Percentiles rank a stretch among this genome's conserved stretches.
Conservation (phyloP, 208 protist genomes). For the Porcisia deanei region DNA sequence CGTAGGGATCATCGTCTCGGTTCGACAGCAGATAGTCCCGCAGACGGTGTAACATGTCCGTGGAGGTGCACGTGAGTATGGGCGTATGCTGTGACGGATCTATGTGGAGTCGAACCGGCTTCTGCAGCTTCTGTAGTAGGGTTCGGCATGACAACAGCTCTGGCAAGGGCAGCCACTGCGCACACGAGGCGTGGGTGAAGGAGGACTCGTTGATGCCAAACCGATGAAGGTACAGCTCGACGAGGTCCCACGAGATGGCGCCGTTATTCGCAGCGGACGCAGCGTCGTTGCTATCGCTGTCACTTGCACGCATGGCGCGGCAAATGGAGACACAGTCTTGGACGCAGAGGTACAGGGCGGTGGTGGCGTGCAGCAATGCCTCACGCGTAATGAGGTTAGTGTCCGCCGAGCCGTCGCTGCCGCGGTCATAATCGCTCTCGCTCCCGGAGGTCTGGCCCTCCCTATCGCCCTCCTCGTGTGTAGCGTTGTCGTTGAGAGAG, state of each 20-base stretch:
- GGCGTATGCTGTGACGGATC: neutral
- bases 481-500: neutral
- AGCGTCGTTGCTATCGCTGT: neutral
- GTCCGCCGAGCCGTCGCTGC: conserved; percentile 20
- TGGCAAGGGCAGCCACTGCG: conserved; percentile 37
- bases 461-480: neutral
- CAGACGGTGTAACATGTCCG: conserved; percentile 53
- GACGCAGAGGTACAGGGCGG: conserved; percentile 61
- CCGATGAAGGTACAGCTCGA: conserved; percentile 40
- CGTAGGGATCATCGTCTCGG: conserved; percentile 44
- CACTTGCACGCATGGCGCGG: conserved; percentile 20
- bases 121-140: conserved; percentile 53
- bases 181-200: conserved; percentile 38
- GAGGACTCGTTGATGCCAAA: conserved; percentile 24
- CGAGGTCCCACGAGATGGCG: conserved; percentile 33
- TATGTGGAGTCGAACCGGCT: conserved; percentile 22
- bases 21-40: conserved; percentile 31
- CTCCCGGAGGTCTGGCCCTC: conserved; percentile 8
- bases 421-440: neutral
- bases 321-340: conserved; percentile 49
- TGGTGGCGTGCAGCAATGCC: conserved; percentile 63
- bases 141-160: conserved; percentile 33
- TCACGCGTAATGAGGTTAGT: conserved; percentile 24
- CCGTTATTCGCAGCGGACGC: neutral
- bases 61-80: conserved; percentile 7